phyloP scores from a whole-genome alignment of 495 filamentous ascomycete genomes.

The Hypoxylon perforatum region DNA sequence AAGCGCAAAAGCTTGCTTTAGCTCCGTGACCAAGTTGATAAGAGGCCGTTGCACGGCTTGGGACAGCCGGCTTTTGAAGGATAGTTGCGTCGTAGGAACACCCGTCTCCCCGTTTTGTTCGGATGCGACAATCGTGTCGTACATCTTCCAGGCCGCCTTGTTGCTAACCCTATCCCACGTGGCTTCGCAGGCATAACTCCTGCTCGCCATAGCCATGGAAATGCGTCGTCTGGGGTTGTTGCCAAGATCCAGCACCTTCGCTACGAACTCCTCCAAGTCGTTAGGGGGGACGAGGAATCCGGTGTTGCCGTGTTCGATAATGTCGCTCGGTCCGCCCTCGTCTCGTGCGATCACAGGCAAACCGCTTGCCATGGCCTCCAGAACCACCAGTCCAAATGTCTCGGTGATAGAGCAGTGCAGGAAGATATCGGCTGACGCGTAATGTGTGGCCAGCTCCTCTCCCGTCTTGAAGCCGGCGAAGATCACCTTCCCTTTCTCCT shows the following conservation, averaged over 20 bases:
- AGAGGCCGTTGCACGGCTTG: slow-evolving; percentile 27
- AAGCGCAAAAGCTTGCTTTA: slow-evolving; percentile 48
- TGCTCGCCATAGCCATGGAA: slow-evolving; percentile 54
- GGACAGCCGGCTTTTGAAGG: slow-evolving; percentile 41
- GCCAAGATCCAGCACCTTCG: slow-evolving; percentile 54
- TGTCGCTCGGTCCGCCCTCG: slow-evolving; percentile 72
- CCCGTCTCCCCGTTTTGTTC: slow-evolving; percentile 28
- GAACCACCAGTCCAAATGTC: slow-evolving; percentile 72
- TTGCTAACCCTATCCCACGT: slow-evolving; percentile 75
- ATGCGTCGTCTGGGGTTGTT: slow-evolving; percentile 50
- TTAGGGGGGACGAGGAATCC: slow-evolving; percentile 67
- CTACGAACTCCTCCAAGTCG: slow-evolving; percentile 64
- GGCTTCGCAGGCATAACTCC: slow-evolving; percentile 64
- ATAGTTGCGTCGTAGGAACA: slow-evolving; percentile 14
- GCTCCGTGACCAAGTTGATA: slow-evolving; percentile 38
- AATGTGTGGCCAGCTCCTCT: slow-evolving; percentile 63
- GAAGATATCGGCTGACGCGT: slow-evolving; percentile 70
- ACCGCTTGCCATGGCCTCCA: slow-evolving; percentile 74
- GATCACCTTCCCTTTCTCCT: slow-evolving; percentile 58
- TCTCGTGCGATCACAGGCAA: slow-evolving; percentile 72
- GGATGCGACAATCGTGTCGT: slow-evolving; percentile 59
- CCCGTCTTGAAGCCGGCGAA: slow-evolving; percentile 70
- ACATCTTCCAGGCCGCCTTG: slow-evolving; percentile 67
- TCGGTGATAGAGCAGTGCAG: slow-evolving; percentile 74
- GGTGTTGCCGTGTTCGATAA: slow-evolving; percentile 63